Evolutionary conservation across 2,329 filamentous ascomycete species (phyloP).

Genomic region (Claviceps pazoutovae): DNA sequence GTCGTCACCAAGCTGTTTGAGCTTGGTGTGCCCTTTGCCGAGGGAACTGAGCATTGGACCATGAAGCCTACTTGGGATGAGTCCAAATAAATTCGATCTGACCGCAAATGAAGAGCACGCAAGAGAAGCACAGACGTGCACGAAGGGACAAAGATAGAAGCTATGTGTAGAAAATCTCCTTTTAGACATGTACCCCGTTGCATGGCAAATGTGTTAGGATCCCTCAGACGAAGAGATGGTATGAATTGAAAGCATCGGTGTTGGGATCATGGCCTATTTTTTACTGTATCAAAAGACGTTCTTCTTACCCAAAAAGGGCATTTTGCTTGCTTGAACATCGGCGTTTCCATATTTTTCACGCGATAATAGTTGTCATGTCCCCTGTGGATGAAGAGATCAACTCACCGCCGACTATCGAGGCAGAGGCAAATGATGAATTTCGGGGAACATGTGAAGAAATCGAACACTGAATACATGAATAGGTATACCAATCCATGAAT

Average conservation of each 20-base stretch:
- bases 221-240: neutral
- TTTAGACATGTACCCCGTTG: neutral
- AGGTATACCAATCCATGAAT: too few relatives aligned
- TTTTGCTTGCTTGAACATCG: too few relatives aligned
- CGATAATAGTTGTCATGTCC: too few relatives aligned
- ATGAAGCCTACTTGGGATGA: constrained; percentile 44
- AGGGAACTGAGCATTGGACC: constrained; percentile 43
- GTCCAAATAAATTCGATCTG: constrained; percentile 12
- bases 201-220: neutral
- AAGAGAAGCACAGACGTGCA: neutral
- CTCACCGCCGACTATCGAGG: too few relatives aligned
- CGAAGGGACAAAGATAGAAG: neutral
- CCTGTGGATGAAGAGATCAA: too few relatives aligned
- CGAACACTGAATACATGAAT: too few relatives aligned
- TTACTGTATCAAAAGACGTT: too few relatives aligned
- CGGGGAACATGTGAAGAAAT: too few relatives aligned
- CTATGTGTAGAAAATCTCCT: constrained; percentile 4
- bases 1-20: constrained; percentile 77
- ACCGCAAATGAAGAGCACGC: neutral
- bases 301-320: too few relatives aligned
- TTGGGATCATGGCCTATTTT: neutral
- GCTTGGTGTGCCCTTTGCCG: constrained; percentile 79
- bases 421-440: too few relatives aligned
- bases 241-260: neutral
- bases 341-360: too few relatives aligned